Evolutionary conservation across 2,329 filamentous ascomycete species (phyloP), one percentile per base, ranked within the genome.

Genomic region (Penicillium rolfsii): DNA sequence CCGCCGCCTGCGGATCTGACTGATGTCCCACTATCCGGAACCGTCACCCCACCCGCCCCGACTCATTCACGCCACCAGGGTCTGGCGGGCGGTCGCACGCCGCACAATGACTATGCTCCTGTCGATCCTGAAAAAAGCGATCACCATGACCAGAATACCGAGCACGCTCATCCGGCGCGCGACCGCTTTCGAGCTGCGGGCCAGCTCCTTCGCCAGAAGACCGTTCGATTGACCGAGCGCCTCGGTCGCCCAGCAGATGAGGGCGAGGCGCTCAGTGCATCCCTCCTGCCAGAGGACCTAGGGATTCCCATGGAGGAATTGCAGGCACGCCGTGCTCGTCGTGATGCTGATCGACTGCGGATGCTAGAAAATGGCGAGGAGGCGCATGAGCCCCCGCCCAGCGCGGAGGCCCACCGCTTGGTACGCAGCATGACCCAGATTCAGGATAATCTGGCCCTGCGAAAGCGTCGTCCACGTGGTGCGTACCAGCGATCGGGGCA

Each of bases 331-430:
- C 68, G 70, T 9, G 68, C 64, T 5, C 63, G 62, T 4, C 58
- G 55, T 9, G 62, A 67, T 16, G 65, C 67, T 4, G 59, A 68
- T 43, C 55, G 58, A 19, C 38, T 61, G 12, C 65, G 60, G 2
- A 59, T 69, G 11, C 41, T 66, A 19, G 65, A 67, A 11, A 58
- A 55, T 2, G 64, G 65, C 14, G 69, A 71, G 8, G 60, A 67
- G 16, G 45, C 64, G 0, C 41, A 54, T 19, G 62, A 70, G 55
- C 65, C 67, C 3, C 60, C 70, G 0, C 68, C 73, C 8, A 74
- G 71, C 50, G 70, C 75, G 1, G 75, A 77, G 58, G 75, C 75
- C 1, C 75, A 77, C 70, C 73, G 75, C 19, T 67, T 77, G 1
- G 75, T 77, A n/a, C 75, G 75, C 55, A 71, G 67, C 24, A 70